These are phyloP conservation scores for Diaporthe caulivora DNA, from an alignment of 2,329 filamentous ascomycete species.

Conservation along the genomic window DNA sequence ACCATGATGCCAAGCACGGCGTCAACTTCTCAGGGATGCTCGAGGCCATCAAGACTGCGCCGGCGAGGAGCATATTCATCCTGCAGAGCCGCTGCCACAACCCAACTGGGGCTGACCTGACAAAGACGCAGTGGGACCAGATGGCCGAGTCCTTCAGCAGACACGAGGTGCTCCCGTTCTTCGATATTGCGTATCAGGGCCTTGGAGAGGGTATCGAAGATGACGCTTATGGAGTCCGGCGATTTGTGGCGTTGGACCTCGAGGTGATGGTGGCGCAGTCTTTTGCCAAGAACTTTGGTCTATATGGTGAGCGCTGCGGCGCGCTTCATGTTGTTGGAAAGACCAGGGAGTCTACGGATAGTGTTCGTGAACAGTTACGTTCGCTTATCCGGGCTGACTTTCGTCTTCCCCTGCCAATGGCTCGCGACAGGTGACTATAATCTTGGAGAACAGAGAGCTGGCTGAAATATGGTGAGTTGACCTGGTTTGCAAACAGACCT, in stretches of 20 bases:
- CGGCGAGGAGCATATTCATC: constrained; percentile 49
- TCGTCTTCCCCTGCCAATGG: constrained; percentile 48
- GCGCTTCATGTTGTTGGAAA: constrained; percentile 46
- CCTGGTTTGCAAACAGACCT: neutral
- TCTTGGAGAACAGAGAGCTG: neutral
- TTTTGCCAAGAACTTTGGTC: constrained; percentile 55
- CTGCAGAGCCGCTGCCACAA: constrained; percentile 55
- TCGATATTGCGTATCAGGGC: constrained; percentile 54
- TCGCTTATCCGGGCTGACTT: constrained; percentile 47
- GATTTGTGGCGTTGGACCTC: neutral
- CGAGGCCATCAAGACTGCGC: constrained; percentile 43
- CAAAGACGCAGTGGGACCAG: constrained; percentile 47
- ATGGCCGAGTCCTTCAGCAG: constrained; percentile 44
- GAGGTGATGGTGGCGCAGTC: constrained; percentile 48
- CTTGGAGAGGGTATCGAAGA: constrained; percentile 50
- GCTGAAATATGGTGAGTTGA: neutral
- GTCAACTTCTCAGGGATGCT: constrained; percentile 48
- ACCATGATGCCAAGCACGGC: constrained; percentile 46
- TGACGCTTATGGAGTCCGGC: constrained; percentile 45
- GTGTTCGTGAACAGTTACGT: constrained; percentile 46
- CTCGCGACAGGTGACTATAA: constrained; percentile 7
- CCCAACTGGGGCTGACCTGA: constrained; percentile 51
- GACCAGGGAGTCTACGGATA: constrained; percentile 31
- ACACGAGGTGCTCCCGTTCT: constrained; percentile 48
- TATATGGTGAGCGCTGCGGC: constrained; percentile 53